Evolutionary conservation across 805 yeast genomes (phyloP), one percentile per base, ranked within the genome.

Genomic region (Starmerella bombicola): DNA sequence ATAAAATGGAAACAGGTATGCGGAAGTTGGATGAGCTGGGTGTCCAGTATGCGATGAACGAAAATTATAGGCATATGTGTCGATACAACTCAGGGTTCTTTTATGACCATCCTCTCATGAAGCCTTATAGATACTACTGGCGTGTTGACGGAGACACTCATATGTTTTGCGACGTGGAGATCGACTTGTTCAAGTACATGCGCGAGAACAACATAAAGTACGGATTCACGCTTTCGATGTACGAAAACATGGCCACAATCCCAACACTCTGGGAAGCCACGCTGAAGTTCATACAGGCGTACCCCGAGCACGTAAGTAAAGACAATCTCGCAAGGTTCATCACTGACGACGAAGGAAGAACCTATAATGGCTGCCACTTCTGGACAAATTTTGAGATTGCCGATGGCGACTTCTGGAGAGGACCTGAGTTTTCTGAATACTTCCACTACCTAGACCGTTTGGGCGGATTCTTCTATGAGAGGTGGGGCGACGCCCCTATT

Each of bases 401-500:
- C 3, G 64, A 81, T 40, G 71, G 84, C 1, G 86, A 78, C 52
- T 58, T 86, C 16, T 88, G 84, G 67, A 66, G 70, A 29, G 73
- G 80, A 22, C 69, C 72, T 7, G 59, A 68, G 15, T 88, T 85
- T 59, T 67, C 74, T 36, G 66, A 66, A 16, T 88, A 78, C 57
- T 84, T 82, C 58, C 62, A 76, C 28, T 73, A 66, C 50, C 60
- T 88, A 35, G 96, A 88, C 43, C 38, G 59, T 5, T 64, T 75
- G 3, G 83, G 85, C 10, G 97, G 97, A 0, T 88, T 88, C 56
- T 85, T 76, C 69, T 69, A 71, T 40, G 97, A 88, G 59, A 65
- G 97, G 54, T 88, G 96, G 96, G 97, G 97, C 1, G 97, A 88
- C 66, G 96, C 97, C 0, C 95, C 96, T 0, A 76, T 88, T 3